Evolutionary conservation across 257 asterid genomes (phyloP).

Genomic region (Gynochthodes officinalis): DNA sequence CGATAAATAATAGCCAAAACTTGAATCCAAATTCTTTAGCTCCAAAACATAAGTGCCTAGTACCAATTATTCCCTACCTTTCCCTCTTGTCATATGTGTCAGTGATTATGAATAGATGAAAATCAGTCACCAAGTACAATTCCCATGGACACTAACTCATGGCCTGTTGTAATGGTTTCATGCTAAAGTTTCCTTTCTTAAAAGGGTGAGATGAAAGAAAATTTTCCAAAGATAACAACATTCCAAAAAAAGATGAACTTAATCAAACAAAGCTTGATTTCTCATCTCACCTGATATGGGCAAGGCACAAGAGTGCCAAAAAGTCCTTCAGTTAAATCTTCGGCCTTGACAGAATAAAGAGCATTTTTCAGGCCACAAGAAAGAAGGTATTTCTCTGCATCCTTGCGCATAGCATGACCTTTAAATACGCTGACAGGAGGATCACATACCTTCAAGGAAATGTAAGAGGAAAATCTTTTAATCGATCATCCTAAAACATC

Average conservation of each 20-base stretch:
- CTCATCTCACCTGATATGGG: conserved; percentile 63
- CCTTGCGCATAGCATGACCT: conserved; percentile 78
- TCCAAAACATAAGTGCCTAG: not conserved
- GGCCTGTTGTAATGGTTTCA: not conserved
- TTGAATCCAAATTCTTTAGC: not conserved
- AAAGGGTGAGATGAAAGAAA: not conserved
- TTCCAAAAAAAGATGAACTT: not conserved
- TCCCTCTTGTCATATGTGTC: not conserved
- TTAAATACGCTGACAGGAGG: conserved; percentile 94
- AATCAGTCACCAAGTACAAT: not conserved
- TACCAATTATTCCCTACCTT: not conserved
- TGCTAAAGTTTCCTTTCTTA: not conserved
- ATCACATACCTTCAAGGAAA: conserved; percentile 63
- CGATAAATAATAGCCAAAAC: not conserved
- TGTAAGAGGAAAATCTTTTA: conserved; percentile 22
- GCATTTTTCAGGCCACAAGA: conserved; percentile 87
- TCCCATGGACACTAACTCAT: not conserved
- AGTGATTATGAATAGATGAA: not conserved
- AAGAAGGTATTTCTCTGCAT: conserved; percentile 76
- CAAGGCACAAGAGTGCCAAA: conserved; percentile 74
- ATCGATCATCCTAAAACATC: conserved; percentile 5
- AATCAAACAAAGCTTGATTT: conserved; percentile 1
- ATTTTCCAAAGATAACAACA: not conserved
- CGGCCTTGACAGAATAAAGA: conserved; percentile 76
- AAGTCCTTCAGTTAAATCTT: conserved; percentile 68